Evolutionary conservation across 768 basidiomycete species (phyloP), one percentile per base, ranked within the genome.

Genomic region (Termitomyces bulborhizus): DNA sequence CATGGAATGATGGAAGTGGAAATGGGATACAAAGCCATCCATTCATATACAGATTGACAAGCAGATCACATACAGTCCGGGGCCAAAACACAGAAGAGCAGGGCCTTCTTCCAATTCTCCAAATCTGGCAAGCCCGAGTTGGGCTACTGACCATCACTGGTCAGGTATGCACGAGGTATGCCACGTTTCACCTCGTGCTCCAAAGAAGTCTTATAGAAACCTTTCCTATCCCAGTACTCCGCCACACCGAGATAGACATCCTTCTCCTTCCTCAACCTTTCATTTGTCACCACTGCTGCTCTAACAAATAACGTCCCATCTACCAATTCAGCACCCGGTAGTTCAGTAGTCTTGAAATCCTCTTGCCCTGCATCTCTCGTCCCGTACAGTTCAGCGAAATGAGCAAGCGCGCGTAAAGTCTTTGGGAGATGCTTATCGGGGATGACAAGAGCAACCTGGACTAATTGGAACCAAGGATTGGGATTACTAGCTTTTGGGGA

Each of bases 281-380:
- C 71, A 21, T 71, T 69, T 1, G 77, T 76, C 60, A 82, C 49
- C 53, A 76, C 76, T 0, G 84, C 83, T 1, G 69, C 68, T 41
- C 84, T 69, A 42, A 83, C 62, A 63, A 87, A 87, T 31, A 87
- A 56, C 16, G 76, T 78, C 4, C 85, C 85, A 53, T 86, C 86
- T 16, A 76, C 60, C 31, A 66, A 41, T 42, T 77, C 76, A 2
- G 72, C 73, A 29, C 76, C 82, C 13, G 72, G 67, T n/a, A 79
- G 64, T 37, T 76, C 64, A 8, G 72, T 73, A 0, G 57, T 55
- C 39, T 67, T 58, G 27, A 66, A 56, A 40, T 63, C 64, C 5
- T 55, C 43, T 26, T 58, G 44, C 37, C 66, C 63, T 4, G 62
- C 50, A 5, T 55, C 62, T 74, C 77, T 52, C 16, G 45, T 65